Evolutionary conservation across 768 basidiomycete species (phyloP), one percentile per base, ranked within the genome.

Genomic region (Tulasnella sp.): DNA sequence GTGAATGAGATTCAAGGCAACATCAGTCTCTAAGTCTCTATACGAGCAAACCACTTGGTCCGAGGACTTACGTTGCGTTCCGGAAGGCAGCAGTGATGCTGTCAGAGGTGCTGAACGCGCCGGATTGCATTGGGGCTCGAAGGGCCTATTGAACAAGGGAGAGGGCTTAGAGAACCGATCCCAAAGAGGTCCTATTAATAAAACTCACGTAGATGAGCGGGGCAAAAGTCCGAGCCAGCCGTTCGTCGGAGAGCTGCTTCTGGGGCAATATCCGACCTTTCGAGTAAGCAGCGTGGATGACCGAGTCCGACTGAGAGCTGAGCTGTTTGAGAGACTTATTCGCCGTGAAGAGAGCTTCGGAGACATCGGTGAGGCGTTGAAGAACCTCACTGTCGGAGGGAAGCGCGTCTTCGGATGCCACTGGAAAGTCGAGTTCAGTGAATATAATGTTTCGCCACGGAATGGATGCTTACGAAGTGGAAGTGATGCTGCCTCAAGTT

Each of bases 191-290:
- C n/a, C 20, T 24, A n/a, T 20, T 2, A 40, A 9, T 46, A 12
- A 3, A 74, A 74, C 73, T 20, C 18, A 74, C 73, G 37, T 41
- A 74, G 73, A 74, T 46, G 37, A 74, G 73, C 34, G 73, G 40
- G 37, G 73, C 73, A 31, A 74, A 41, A 46, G 37, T 11, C 20
- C 73, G 40, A 22, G 73, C 73, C 28, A 74, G 73, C n/a, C 44
- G 40, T 46, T 74, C 73, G 37, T 74, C 73, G 34, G 73, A 74
- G 28, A 74, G 73, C 44, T 74, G 73, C 40, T 41, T 46, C 20
- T 74, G n/a, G 16, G 18, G 73, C 9, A 20, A 24, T 74, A 74
- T 74, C 24, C 20, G 28, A 8, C 73, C 73, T 24, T 74, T 24
- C 14, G 34, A 41, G 37, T 41, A 41, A 18, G 40, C 73, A 40